Evolutionary conservation across 306 rosid genomes (phyloP), one percentile per base, ranked within the genome.

Genomic region (Begonia loranthoides): DNA sequence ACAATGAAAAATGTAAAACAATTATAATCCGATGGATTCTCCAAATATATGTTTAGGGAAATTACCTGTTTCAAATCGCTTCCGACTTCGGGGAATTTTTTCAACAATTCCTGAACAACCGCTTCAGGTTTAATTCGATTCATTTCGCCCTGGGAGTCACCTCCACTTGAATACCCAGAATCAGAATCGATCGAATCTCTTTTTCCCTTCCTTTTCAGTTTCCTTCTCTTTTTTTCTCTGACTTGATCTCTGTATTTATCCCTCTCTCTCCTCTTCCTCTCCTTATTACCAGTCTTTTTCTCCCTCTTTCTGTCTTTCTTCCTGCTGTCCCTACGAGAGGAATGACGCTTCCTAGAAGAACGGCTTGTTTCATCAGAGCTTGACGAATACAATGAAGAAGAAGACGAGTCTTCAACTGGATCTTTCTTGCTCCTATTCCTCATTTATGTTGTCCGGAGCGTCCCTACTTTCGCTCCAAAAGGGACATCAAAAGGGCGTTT

Each of bases 11-110:
- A 44, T 7, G 0, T 14, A 57, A 45, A 41, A 13, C 39, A 56
- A 56, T 40, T 17, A 56, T 5, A 39, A 11, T 15, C 17, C 36
- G 36, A 28, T 28, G 36, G 36, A 28, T 28, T 28, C 36, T 28
- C 36, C 3, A 19, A 7, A 28, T 28, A 28, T 28, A 28, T 28
- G 4, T 24, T 28, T 28, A 8, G 36, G 36, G 36, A 28, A 28
- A 28, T 28, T 50, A 89, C 97, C 97, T 69, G 84, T 47, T 68
- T 75, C 70, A 89, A 75, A 56, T 89, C 92, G 63, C 64, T 74
- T 61, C 73, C 87, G 47, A 74, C 87, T 41, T 70, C 73, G 49
- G 95, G 95, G 41, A 89, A 89, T 54, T 75, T 74, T 12, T 21
- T 67, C 78, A 84, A 62, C 76, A 89, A 63, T 24, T 73, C 74